Base-by-base conservation (phyloP, 805 yeast species). In the Wickerhamiella dianesei region DNA sequence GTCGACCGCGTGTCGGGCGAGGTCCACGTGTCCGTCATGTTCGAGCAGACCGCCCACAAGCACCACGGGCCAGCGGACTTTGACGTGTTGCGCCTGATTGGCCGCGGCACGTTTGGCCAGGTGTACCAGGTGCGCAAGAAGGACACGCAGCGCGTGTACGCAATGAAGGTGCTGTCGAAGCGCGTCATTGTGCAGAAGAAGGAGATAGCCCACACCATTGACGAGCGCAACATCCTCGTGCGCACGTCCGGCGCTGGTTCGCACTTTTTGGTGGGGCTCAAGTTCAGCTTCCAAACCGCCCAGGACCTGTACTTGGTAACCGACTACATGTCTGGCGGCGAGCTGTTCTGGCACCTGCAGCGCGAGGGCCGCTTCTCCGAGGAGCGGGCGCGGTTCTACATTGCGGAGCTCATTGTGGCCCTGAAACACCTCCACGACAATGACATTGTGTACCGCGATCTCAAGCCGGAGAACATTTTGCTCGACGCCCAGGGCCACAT, bases 251-350 rank as follows among this genome's bases (percentile, higher is more conserved):
- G 87, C 39, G 80, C 89, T 19, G 80, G 82, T 18, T 80, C 87
- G 13, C 85, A 94, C n/a, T 92, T 92, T 63, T 86, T 92, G 61
- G 96, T 92, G 40, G 95, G 96, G 0, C 74, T 92, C 59, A 92
- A 92, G 67, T 89, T 92, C 62, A 84, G 96, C 0, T 92, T 92
- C 66, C 98, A 92, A 68, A 92, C 98, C 1, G 94, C 92, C 35
- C 70, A 83, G 0, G 97, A 92, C 65, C 71, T 92, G 51, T 92
- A 88, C 62, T 71, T 92, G 50, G 96, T 92, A 22, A 89, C 96
- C 2, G 98, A 92, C 67, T 92, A 83, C 67, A 89, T 92, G 97
- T 80, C 92, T 41, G 98, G 98, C 40, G 98, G 98, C 50, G 98
- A 92, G 67, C 72, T 92, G 54, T 86, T 86, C 62, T 87, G 94